Evolutionary conservation across 73 alveolate genomes (phyloP), one percentile per base, ranked within the genome.

Genomic region (Breviolum minutum): DNA sequence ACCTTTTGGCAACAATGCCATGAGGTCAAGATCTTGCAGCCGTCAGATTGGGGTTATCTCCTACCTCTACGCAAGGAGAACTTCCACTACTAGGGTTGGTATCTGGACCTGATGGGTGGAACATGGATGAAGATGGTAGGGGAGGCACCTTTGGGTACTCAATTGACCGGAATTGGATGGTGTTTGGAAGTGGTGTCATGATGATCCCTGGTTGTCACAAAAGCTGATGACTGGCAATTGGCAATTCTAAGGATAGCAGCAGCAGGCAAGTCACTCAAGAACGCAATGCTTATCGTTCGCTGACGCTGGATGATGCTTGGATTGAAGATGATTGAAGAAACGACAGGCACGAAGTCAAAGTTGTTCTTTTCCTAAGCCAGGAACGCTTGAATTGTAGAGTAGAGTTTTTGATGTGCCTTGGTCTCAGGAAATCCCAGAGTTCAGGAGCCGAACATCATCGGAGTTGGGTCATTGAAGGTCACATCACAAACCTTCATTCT

Each of bases 241-340:
- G 77, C 77, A 68, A 68, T 17, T 14, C 24, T 17, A 27, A 79
- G 61, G 87, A 30, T 2, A 40, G 3, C 87, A 9, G 8, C 86
- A 77, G 63, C 86, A 10, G 61, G 87, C 87, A 79, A 22, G 64
- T 79, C 87, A 27, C 63, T 27, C 87, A 79, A 79, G 87, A 79
- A 0, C 64, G 87, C 63, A 30, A 29, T 79, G 12, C 17, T 9
- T 29, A 22, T n/a, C 64, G 29, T 10, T 6, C 87, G 63, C 87
- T 79, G 14, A 79, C 87, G n/a, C 63, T 79, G 87, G 87, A 79
- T 27, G 87, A 79, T 79, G 87, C 87, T 79, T 12, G 87, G 61
- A 73, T 27, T 14, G 20, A 32, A 63, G 5, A 32, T 64, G 61
- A 73, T 27, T 14, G 20, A 32, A 63, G 5, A 32, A 7, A 27